Conservation (phyloP, 2,329 filamentous ascomycete species). For the Cytospora piceae region DNA sequence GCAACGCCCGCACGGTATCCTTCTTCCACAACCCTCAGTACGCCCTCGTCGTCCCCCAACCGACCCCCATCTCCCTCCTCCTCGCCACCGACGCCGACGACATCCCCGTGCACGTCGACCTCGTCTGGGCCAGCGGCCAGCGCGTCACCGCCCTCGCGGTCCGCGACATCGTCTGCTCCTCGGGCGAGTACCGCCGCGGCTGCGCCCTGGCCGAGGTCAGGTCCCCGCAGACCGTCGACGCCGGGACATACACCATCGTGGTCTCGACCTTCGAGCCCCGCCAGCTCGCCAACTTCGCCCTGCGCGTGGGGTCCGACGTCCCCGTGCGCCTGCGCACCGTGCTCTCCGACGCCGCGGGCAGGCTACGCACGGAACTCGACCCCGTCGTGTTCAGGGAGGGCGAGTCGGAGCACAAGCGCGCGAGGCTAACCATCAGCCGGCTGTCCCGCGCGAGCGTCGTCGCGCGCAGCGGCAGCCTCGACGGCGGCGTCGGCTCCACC, state of each 20-base stretch:
- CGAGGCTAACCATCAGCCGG: slow-evolving; percentile 45
- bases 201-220: slow-evolving; percentile 68
- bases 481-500: slow-evolving; percentile 7
- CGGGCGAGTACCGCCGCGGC: slow-evolving; percentile 85
- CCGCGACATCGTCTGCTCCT: slow-evolving; percentile 79
- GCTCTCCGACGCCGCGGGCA: slow-evolving; percentile 74
- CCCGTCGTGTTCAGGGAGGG: slow-evolving; percentile 34
- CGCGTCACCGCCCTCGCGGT: slow-evolving; percentile 71
- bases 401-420: slow-evolving; percentile 52
- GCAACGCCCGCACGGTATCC: slow-evolving; percentile 74
- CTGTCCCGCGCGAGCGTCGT: slow-evolving; percentile 67
- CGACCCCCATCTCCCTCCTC: slow-evolving; percentile 71
- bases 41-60: slow-evolving; percentile 60
- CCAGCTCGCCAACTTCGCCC: slow-evolving; percentile 72
- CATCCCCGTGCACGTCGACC: slow-evolving; percentile 79
- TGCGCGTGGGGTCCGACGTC: slow-evolving; percentile 71
- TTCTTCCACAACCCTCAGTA: slow-evolving; percentile 93
- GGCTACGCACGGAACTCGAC: slow-evolving; percentile 63
- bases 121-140: slow-evolving; percentile 77
- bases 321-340: slow-evolving; percentile 63
- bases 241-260: slow-evolving; percentile 83
- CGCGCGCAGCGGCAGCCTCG: slow-evolving; percentile 37
- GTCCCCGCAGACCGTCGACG: slow-evolving; percentile 53
- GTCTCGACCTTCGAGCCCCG: slow-evolving; percentile 88
- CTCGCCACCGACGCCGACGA: slow-evolving; percentile 70